These are phyloP conservation scores for Suillus americanus DNA, from an alignment of 768 basidiomycete genomes.

Conservation along the genomic window DNA sequence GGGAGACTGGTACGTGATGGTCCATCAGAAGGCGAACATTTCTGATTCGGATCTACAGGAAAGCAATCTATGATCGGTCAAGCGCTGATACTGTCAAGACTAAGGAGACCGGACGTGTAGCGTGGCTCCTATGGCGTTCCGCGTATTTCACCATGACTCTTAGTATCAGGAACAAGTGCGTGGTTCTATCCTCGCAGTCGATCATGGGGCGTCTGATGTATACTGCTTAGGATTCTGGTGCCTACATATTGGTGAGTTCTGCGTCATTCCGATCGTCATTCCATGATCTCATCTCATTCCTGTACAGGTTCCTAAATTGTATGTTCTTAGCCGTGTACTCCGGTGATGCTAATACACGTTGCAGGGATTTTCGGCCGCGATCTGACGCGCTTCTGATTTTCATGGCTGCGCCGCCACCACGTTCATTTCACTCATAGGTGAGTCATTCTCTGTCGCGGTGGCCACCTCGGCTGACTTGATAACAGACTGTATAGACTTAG, in stretches of 20 bases:
- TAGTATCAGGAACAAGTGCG: slow-evolving; percentile 68
- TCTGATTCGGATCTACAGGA: slow-evolving; percentile 42
- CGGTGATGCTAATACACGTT: slow-evolving; percentile 15
- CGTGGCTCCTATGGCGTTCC: slow-evolving; percentile 80
- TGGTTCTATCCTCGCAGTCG: slow-evolving; percentile 13
- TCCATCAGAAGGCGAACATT: slow-evolving; percentile 2
- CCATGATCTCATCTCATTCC: slow-evolving; percentile 2
- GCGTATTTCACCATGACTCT: slow-evolving; percentile 81
- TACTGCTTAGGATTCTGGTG: slow-evolving; percentile 52
- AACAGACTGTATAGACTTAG: slow-evolving; percentile 12
- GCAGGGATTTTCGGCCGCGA: slow-evolving; percentile 78
- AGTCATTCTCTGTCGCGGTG: slow-evolving; percentile 19
- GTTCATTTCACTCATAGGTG: slow-evolving; percentile 12
- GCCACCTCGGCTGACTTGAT: slow-evolving; percentile 11
- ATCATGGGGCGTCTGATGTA: slow-evolving; percentile 12
- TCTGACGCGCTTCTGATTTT: slow-evolving; percentile 59
- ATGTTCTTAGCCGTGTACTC: slow-evolving; percentile 19
- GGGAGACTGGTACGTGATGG: slow-evolving; percentile 59
- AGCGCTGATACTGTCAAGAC: slow-evolving; percentile 46
- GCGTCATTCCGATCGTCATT: slow-evolving; percentile 7
- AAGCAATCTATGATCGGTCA: slow-evolving; percentile 74
- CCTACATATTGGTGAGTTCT: slow-evolving; percentile 62
- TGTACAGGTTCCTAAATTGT: slow-evolving; percentile 68
- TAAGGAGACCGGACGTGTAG: slow-evolving; percentile 65
- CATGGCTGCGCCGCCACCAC: not conserved